These are phyloP conservation scores for Wallacemonas collosoma DNA, from an alignment of 208 protist species.

Conservation along the genomic window DNA sequence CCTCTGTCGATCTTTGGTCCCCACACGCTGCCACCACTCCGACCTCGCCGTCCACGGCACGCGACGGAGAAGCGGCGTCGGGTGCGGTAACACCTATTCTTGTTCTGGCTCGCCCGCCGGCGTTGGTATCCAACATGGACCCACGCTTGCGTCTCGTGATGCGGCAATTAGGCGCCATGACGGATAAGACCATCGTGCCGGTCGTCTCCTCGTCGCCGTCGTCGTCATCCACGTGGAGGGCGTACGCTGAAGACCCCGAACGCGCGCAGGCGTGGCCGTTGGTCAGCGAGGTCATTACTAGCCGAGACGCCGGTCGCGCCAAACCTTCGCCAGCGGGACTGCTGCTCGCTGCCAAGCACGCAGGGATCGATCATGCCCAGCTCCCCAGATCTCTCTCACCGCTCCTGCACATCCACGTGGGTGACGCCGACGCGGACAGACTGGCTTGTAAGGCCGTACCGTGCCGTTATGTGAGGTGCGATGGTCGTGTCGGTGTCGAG, in stretches of 20 bases:
- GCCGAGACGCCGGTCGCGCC: constrained; percentile 39
- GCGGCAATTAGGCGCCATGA: constrained; percentile 32
- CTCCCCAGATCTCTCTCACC: not conserved
- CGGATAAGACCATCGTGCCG: not conserved
- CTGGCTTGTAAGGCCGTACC: constrained; percentile 44
- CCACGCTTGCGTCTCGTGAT: constrained; percentile 29
- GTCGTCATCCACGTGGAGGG: constrained; percentile 14
- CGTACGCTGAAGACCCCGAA: not conserved
- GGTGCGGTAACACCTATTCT: constrained; percentile 4
- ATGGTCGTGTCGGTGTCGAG: constrained; percentile 33
- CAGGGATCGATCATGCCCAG: constrained; percentile 6
- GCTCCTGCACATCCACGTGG: constrained; percentile 56
- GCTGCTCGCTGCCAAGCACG: constrained; percentile 18
- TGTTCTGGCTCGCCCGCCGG: constrained; percentile 34
- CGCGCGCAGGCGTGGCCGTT: constrained; percentile 21
- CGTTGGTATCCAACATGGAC: constrained; percentile 62
- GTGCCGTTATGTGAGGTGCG: constrained; percentile 59
- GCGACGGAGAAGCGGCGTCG: not conserved
- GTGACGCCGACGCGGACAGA: constrained; percentile 59
- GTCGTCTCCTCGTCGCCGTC: not conserved
- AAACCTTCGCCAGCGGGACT: constrained; percentile 74
- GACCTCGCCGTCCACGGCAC: not conserved
- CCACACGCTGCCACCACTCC: too few relatives aligned
- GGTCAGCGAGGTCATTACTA: constrained; percentile 42
- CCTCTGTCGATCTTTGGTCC: not conserved